Evolutionary conservation across 2,329 filamentous ascomycete species (phyloP).

Genomic region (Dothiorella sarmentorum): DNA sequence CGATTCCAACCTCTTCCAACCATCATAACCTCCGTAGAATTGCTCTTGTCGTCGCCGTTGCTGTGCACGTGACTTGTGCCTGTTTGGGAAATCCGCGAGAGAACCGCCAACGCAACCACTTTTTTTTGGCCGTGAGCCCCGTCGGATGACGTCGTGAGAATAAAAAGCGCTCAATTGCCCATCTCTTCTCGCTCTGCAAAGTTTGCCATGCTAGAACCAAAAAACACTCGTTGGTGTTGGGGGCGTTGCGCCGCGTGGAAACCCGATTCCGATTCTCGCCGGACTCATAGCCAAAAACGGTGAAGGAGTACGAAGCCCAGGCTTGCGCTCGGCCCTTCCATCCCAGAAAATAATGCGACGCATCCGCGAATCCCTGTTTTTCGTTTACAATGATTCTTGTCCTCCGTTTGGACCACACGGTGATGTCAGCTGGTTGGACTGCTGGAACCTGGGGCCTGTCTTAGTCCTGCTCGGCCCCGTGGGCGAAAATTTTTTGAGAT

Average conservation of each 20-base stretch:
- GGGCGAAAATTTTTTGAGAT: neutral
- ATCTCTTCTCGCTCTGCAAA: neutral
- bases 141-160: slow-evolving; percentile 11
- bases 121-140: neutral
- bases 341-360: neutral
- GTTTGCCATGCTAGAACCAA: neutral
- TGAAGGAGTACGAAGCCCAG: slow-evolving; percentile 12
- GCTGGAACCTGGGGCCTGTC: too few species aligned
- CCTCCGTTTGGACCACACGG: neutral
- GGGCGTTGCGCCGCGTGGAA: slow-evolving; percentile 9
- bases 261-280: slow-evolving; percentile 2
- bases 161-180: neutral
- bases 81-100: neutral
- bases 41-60: neutral
- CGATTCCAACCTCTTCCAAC: neutral
- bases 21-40: neutral
- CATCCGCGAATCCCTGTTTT: slow-evolving; percentile 6
- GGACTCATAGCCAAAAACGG: slow-evolving; percentile 6
- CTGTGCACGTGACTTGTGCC: neutral
- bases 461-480: neutral
- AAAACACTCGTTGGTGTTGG: neutral
- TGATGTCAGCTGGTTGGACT: neutral
- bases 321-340: neutral
- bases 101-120: neutral
- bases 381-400: neutral